Evolutionary conservation across 352 stramenopile genomes (phyloP).

Genomic region (Pythium brassicae): DNA sequence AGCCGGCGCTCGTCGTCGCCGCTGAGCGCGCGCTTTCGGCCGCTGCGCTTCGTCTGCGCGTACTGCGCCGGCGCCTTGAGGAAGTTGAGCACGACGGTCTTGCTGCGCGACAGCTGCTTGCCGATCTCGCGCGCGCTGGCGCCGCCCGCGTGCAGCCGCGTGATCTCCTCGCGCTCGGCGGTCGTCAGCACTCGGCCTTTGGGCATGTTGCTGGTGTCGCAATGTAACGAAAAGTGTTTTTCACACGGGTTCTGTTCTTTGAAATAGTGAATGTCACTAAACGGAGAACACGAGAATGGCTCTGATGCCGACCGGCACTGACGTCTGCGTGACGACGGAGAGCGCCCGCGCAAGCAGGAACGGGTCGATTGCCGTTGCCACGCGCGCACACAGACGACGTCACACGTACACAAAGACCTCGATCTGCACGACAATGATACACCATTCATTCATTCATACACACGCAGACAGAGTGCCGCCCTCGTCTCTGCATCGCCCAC

Average conservation of each 20-base stretch:
- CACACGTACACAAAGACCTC: neutral
- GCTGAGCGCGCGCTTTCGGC: constrained; percentile 41
- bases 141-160: constrained; percentile 27
- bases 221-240: too few species aligned
- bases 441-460: neutral
- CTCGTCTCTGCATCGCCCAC: neutral
- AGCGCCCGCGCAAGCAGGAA: too few species aligned
- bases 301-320: too few species aligned
- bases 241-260: too few species aligned
- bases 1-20: constrained; percentile 38
- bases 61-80: constrained; percentile 41
- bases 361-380: too few species aligned
- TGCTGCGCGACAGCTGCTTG: constrained; percentile 40
- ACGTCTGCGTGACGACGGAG: too few species aligned
- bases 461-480: constrained; percentile 2
- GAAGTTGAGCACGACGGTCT: constrained; percentile 61
- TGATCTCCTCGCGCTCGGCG: constrained; percentile 43
- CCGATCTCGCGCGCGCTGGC: constrained; percentile 47
- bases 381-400: neutral
- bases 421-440: neutral
- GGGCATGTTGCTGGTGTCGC: constrained; percentile 19
- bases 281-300: too few species aligned
- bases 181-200: constrained; percentile 34
- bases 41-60: constrained; percentile 44
- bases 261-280: too few species aligned